Evolutionary conservation across 1,284 basidiomycete genomes (phyloP).

Genomic region (Rhodotorula sp.): DNA sequence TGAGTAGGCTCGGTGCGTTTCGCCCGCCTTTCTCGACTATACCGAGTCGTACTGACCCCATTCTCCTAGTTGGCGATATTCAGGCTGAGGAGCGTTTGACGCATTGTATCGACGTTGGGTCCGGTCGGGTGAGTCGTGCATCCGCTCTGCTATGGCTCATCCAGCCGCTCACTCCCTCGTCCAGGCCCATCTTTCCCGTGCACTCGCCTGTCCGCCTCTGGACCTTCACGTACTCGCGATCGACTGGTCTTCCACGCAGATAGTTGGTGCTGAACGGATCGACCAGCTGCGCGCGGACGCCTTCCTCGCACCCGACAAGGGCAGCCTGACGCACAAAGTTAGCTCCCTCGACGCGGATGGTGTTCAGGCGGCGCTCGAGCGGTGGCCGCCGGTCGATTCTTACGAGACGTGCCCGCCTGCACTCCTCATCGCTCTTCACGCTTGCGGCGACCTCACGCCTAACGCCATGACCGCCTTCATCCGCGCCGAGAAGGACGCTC

Average conservation of each 20-base stretch:
- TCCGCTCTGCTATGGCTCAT: too few relatives aligned
- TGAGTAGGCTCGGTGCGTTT: conserved; percentile 10
- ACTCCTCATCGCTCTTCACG: conserved; percentile 37
- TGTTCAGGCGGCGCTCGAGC: background rate
- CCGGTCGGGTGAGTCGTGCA: conserved; percentile 26
- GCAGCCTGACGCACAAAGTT: conserved; percentile 32
- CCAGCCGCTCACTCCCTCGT: too few relatives aligned
- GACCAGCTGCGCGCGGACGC: conserved; percentile 12
- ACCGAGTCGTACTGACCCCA: background rate
- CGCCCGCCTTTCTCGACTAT: too few relatives aligned
- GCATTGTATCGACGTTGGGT: conserved; percentile 38
- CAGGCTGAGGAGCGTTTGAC: background rate
- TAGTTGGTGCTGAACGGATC: conserved; percentile 30
- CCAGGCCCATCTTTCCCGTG: conserved; percentile 38
- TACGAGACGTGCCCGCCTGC: background rate
- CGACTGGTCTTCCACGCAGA: conserved; percentile 36
- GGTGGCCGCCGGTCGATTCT: conserved; percentile 17
- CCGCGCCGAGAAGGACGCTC: background rate
- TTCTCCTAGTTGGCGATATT: conserved; percentile 10
- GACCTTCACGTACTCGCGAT: conserved; percentile 39
- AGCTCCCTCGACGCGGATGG: conserved; percentile 30
- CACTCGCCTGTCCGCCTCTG: conserved; percentile 27
- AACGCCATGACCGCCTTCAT: conserved; percentile 32
- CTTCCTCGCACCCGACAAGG: conserved; percentile 3
- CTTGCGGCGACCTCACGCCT: conserved; percentile 37